phyloP scores from a whole-genome alignment of 805 yeast species.

The Saccharomycopsis amapae region DNA sequence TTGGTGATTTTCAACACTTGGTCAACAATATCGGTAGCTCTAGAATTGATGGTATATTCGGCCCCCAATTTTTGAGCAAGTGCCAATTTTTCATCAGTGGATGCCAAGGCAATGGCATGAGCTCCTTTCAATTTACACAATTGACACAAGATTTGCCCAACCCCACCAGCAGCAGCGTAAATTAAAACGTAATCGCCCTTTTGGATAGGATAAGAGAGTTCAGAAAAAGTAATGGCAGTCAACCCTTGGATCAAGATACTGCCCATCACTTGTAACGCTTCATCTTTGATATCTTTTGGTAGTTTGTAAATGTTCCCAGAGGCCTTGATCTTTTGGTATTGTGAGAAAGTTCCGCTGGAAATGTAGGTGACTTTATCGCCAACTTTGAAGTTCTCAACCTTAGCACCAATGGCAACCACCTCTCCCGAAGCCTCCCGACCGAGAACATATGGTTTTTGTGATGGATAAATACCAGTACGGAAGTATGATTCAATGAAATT shows the following conservation, averaged over 20 bases:
- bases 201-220: conserved; percentile 59
- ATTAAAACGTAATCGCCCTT: conserved; percentile 66
- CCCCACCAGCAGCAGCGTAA: conserved; percentile 96
- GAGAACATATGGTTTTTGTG: conserved; percentile 49
- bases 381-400: conserved; percentile 45
- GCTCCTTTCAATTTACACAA: conserved; percentile 60
- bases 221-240: conserved; percentile 67
- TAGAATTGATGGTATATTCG: conserved; percentile 52
- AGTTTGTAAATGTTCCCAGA: conserved; percentile 40
- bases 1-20: conserved; percentile 53
- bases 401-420: conserved; percentile 55
- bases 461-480: conserved; percentile 70
- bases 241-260: conserved; percentile 64
- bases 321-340: conserved; percentile 48
- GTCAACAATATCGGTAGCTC: conserved; percentile 47
- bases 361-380: conserved; percentile 69
- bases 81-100: conserved; percentile 63
- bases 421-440: conserved; percentile 75
- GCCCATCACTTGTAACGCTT: conserved; percentile 47
- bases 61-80: conserved; percentile 72
- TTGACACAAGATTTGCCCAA: conserved; percentile 68
- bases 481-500: conserved; percentile 81
- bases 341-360: conserved; percentile 55
- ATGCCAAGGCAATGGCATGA: conserved; percentile 77
- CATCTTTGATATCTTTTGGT: conserved; percentile 41